Conservation (phyloP, 1,139 yeast genomes). For the Suhomyces wounanorum region DNA sequence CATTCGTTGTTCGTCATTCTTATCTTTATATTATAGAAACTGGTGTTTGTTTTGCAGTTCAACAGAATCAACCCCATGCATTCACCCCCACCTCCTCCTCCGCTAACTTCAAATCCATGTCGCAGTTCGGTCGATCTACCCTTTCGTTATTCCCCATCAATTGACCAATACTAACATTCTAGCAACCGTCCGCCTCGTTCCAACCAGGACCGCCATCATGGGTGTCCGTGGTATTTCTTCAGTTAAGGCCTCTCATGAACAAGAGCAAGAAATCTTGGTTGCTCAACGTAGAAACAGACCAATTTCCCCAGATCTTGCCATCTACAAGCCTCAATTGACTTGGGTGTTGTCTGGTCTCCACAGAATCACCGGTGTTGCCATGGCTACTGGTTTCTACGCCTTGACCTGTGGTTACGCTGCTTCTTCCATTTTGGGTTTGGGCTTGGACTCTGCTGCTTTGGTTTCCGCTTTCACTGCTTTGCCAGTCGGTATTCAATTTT, state of each 20-base stretch:
- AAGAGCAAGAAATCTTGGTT: slow-evolving; percentile 69
- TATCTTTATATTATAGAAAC: too few relatives aligned
- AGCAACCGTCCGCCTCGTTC: slow-evolving; percentile 11
- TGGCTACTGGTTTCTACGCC: slow-evolving; percentile 79
- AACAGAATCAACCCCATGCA: too few relatives aligned
- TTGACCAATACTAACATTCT: slow-evolving; percentile 5
- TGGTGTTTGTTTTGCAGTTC: too few relatives aligned
- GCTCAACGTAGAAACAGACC: slow-evolving; percentile 91
- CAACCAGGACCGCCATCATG: slow-evolving; percentile 8
- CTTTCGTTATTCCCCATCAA: not conserved
- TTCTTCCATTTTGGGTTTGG: slow-evolving; percentile 61
- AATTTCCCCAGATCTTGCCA: slow-evolving; percentile 83
- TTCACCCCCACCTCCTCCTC: too few relatives aligned
- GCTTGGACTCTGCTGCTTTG: slow-evolving; percentile 63
- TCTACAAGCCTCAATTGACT: slow-evolving; percentile 89
- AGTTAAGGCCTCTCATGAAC: slow-evolving; percentile 59
- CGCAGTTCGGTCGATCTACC: not conserved
- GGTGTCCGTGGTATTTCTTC: slow-evolving; percentile 48
- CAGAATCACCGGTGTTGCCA: slow-evolving; percentile 83
- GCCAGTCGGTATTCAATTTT: slow-evolving; percentile 63
- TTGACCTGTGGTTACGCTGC: slow-evolving; percentile 76
- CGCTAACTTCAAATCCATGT: too few relatives aligned
- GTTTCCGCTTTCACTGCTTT: slow-evolving; percentile 57
- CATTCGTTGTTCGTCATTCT: too few relatives aligned
- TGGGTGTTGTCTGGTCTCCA: slow-evolving; percentile 79